Evolutionary conservation across 176 grass and related monocot species (phyloP).

Genomic region (Ananas comosus): DNA sequence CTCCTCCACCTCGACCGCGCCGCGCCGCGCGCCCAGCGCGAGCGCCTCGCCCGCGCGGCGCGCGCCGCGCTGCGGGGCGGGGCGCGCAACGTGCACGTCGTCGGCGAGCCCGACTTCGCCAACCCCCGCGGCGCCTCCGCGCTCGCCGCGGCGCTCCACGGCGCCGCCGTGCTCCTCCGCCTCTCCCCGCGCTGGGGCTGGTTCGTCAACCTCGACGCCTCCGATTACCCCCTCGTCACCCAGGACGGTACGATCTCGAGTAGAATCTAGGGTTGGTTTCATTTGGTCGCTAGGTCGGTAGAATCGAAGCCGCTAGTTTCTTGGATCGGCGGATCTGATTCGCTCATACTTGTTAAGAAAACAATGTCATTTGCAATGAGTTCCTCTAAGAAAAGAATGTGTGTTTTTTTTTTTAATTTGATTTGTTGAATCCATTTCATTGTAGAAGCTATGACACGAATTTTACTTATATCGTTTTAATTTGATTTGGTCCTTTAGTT

Average conservation of each 20-base stretch:
- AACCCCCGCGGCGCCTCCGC: conserved; percentile 64
- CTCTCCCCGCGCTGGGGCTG: conserved; percentile 61
- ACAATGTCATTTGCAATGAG: no score
- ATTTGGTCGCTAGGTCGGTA: no score
- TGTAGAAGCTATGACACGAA: no score
- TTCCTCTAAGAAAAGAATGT: no score
- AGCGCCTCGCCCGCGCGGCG: conserved; percentile 27
- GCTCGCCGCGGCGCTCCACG: conserved; percentile 60
- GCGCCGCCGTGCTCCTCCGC: conserved; percentile 61
- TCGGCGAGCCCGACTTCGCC: conserved; percentile 60
- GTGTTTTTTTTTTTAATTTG: no score
- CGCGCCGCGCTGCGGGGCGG: conserved; percentile 21
- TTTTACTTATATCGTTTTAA: no score
- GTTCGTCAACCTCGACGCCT: conserved; percentile 78
- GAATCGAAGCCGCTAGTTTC: no score
- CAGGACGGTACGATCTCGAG: conserved; percentile 50
- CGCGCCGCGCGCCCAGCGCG: conserved; percentile 43
- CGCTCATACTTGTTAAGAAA: no score
- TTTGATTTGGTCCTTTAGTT: no score
- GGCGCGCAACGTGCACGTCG: conserved; percentile 60
- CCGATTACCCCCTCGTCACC: conserved; percentile 70
- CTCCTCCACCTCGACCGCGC: conserved; percentile 81
- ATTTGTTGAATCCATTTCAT: no score
- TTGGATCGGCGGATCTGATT: no score
- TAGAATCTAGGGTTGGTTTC: no score